These are phyloP conservation scores for Paraphoma chrysanthemicola DNA, from an alignment of 2,329 filamentous ascomycete genomes.

Conservation along the genomic window DNA sequence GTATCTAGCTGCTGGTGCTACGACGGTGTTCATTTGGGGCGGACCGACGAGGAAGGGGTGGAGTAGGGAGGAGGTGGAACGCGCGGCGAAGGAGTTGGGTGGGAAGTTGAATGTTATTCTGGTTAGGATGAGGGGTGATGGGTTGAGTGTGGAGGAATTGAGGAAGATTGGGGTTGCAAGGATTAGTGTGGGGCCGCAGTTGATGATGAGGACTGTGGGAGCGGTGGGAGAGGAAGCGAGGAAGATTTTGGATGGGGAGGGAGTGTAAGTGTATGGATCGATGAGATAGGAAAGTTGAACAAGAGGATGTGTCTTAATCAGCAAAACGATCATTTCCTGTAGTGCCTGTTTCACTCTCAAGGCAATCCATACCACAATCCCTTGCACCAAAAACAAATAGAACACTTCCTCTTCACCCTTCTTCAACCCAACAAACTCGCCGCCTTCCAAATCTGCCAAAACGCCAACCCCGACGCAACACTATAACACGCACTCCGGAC, in stretches of 20 bases:
- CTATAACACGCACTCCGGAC: conserved; percentile 25
- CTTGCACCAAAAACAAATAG: too few species aligned
- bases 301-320: too few species aligned
- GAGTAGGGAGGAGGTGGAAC: conserved; percentile 30
- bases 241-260: conserved; percentile 23
- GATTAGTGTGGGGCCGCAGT: conserved; percentile 40
- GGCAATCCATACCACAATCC: too few species aligned
- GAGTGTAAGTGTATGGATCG: background rate
- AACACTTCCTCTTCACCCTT: background rate
- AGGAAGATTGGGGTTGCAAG: conserved; percentile 39
- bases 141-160: conserved; percentile 32
- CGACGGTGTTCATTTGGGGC: conserved; percentile 68
- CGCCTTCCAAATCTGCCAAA: conserved; percentile 32
- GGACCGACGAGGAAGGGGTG: conserved; percentile 49
- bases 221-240: conserved; percentile 24
- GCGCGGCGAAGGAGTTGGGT: conserved; percentile 24
- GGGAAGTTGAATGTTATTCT: conserved; percentile 40
- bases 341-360: too few species aligned
- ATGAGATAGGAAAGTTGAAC: too few species aligned
- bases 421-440: conserved; percentile 23
- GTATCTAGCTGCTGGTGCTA: conserved; percentile 66
- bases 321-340: too few species aligned
- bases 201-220: conserved; percentile 27
- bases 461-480: conserved; percentile 16
- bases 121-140: conserved; percentile 17